phyloP scores from a whole-genome alignment of 2,329 filamentous ascomycete genomes.

The Penicillium janthinellum region DNA sequence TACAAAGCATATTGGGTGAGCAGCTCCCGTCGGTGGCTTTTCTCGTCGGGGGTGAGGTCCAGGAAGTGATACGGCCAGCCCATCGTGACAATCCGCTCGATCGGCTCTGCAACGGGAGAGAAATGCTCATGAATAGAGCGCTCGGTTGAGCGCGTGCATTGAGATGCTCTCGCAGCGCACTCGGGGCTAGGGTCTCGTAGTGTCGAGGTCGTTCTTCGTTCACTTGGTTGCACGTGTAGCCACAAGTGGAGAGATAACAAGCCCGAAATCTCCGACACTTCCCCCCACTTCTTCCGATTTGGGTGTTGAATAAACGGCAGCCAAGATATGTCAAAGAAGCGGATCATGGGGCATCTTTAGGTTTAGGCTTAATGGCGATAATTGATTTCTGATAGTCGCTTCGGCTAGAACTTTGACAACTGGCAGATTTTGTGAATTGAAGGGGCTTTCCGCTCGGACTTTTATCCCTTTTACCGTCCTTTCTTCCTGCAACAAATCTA shows the following conservation, averaged over 20 bases:
- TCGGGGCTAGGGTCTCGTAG: not conserved
- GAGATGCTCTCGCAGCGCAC: not conserved
- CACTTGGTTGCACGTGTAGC: not conserved
- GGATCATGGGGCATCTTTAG: not conserved
- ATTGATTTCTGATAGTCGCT: no score
- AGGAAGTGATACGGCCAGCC: slow-evolving; percentile 13
- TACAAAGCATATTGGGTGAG: slow-evolving; percentile 5
- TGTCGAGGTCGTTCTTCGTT: not conserved
- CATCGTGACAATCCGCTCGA: slow-evolving; percentile 1
- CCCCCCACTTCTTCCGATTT: not conserved
- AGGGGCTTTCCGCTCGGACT: no score
- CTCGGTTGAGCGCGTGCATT: not conserved
- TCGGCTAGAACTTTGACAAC: no score
- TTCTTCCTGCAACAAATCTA: no score
- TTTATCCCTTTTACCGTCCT: no score
- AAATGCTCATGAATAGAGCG: not conserved
- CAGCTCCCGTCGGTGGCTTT: not conserved
- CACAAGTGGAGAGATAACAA: not conserved
- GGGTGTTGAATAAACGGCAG: not conserved
- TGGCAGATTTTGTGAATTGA: no score
- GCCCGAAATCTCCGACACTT: not conserved
- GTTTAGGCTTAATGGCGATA: no score
- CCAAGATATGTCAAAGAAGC: not conserved
- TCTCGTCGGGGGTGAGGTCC: slow-evolving; percentile 8
- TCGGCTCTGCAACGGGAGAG: not conserved